Conservation (phyloP, 345 rosid species). For the Physaria fendleri region DNA sequence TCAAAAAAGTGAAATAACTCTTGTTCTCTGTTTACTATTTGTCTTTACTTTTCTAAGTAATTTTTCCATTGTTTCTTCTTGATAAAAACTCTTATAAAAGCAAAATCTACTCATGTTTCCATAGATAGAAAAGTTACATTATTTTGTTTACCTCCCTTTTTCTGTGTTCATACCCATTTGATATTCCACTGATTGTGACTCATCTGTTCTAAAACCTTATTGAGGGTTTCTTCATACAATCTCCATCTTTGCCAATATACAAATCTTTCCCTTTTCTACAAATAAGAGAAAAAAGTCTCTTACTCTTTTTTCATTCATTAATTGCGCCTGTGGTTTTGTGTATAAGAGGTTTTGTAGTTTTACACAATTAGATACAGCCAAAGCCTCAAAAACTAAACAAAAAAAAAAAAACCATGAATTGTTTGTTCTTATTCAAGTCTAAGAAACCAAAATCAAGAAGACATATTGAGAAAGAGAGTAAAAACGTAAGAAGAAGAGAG, state of each 20-base stretch:
- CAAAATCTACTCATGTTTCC: background rate
- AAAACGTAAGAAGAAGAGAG: constrained; percentile 20
- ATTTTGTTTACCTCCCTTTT: background rate
- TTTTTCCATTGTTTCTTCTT: background rate
- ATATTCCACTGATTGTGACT: constrained; percentile 1
- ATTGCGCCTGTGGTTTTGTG: background rate
- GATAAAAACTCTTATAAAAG: background rate
- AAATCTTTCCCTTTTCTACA: background rate
- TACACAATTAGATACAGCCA: constrained; percentile 1
- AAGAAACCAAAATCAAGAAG: constrained; percentile 10
- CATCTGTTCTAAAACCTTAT: constrained; percentile 1
- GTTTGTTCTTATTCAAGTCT: constrained; percentile 23
- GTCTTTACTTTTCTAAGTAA: constrained; percentile 6
- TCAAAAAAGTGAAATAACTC: constrained; percentile 9
- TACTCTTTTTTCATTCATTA: constrained; percentile 14
- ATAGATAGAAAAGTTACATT: constrained; percentile 2
- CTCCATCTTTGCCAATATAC: background rate
- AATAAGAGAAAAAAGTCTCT: background rate
- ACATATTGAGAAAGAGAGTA: background rate
- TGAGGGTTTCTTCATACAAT: constrained; percentile 9
- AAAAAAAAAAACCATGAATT: constrained; percentile 13
- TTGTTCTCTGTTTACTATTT: constrained; percentile 5
- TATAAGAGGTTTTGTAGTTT: background rate
- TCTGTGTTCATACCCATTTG: constrained; percentile 16
- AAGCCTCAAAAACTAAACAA: no score